These are phyloP conservation scores for Acorus gramineus DNA, from an alignment of 106 monocot genomes.

Conservation along the genomic window DNA sequence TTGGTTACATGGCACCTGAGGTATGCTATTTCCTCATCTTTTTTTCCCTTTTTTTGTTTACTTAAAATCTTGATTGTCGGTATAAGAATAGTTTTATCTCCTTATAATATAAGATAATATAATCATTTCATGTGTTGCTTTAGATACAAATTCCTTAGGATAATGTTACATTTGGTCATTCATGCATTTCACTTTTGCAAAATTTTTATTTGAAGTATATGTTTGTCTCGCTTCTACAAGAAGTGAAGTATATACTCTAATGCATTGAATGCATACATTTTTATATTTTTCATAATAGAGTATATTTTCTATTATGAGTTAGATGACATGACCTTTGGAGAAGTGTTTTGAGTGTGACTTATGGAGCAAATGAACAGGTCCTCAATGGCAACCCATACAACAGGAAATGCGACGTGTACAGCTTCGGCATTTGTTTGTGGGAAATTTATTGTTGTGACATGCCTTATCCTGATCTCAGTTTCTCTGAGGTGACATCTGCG, in stretches of 20 bases:
- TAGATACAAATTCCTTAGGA: not conserved
- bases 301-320: no score
- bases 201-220: no score
- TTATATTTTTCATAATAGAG: no score
- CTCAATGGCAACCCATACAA: slow-evolving; percentile 85
- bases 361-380: slow-evolving; percentile 30
- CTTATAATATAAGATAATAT: not conserved
- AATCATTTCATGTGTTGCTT: not conserved
- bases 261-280: no score
- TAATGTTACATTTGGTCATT: no score
- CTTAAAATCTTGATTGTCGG: not conserved
- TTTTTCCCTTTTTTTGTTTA: no score
- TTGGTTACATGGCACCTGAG: slow-evolving; percentile 63
- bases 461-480: slow-evolving; percentile 91
- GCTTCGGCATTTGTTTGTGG: slow-evolving; percentile 90
- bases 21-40: slow-evolving; percentile 3
- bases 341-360: not conserved
- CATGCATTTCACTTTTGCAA: no score
- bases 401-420: slow-evolving; percentile 91
- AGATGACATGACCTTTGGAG: no score
- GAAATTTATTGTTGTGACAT: slow-evolving; percentile 96
- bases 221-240: no score
- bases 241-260: no score
- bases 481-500: slow-evolving; percentile 80
- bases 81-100: slow-evolving; percentile 4